Percentiles rank a stretch among this genome's conserved stretches.
These are phyloP conservation scores for Didymella segeticola DNA, from an alignment of 2,329 filamentous ascomycete species.

Conservation along the genomic window DNA sequence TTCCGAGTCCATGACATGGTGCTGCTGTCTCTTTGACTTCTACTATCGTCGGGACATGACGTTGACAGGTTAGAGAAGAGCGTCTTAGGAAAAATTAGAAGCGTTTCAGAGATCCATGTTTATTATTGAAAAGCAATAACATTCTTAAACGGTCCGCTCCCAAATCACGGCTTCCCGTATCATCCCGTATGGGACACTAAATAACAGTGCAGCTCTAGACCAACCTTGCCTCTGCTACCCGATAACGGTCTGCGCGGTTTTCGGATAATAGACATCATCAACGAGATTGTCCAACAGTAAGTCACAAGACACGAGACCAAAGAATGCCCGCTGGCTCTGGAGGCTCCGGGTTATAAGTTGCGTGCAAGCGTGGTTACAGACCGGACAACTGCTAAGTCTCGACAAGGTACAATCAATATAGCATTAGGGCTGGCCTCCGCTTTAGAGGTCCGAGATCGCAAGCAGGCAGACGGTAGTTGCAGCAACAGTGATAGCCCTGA, in stretches of 20 bases:
- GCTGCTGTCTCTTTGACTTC: too few species aligned
- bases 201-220: neutral
- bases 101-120: neutral
- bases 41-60: too few species aligned
- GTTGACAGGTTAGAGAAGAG: too few species aligned
- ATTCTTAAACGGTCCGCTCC: neutral
- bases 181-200: conserved; percentile 3
- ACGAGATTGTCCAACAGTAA: neutral
- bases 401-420: neutral
- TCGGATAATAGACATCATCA: neutral
- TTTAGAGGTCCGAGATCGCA: neutral
- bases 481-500: neutral
- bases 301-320: neutral
- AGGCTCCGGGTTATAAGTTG: neutral
- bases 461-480: neutral
- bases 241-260: neutral
- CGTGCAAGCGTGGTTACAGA: neutral
- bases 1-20: too few species aligned
- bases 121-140: neutral
- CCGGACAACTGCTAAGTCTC: neutral
- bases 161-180: neutral
- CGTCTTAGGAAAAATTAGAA: too few species aligned
- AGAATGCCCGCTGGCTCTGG: neutral
- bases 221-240: neutral
- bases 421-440: neutral